Percentiles rank a stretch among this genome's conserved stretches.
Evolutionary conservation across 805 yeast species (phyloP).

Genomic region (Candida xiaguanensis): DNA sequence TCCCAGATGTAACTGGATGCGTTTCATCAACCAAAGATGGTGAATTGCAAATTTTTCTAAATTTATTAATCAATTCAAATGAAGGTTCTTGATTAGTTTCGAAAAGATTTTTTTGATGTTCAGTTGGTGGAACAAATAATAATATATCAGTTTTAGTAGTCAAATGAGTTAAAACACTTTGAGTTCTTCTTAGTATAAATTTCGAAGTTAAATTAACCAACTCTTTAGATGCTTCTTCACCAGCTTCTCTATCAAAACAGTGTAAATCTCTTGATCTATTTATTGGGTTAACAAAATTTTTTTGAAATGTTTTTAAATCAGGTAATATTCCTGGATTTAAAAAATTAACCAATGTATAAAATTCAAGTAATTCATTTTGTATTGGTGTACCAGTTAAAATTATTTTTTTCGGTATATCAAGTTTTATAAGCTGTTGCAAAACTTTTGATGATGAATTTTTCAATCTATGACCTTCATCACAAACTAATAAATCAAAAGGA

Average conservation of each 20-base stretch:
- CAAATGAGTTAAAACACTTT: conserved; percentile 53
- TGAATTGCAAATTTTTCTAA: conserved; percentile 81
- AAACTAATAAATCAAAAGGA: conserved; percentile 66
- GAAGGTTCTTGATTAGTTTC: conserved; percentile 45
- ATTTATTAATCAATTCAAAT: conserved; percentile 64
- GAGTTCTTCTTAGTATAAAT: conserved; percentile 73
- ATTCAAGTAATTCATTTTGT: conserved; percentile 86
- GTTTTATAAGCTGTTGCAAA: conserved; percentile 52
- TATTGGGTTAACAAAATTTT: conserved; percentile 67
- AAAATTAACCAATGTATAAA: conserved; percentile 75
- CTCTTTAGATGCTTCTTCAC: conserved; percentile 60
- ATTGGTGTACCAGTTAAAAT: conserved; percentile 88
- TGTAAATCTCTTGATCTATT: conserved; percentile 60
- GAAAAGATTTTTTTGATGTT: conserved; percentile 55
- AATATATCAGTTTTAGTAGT: conserved; percentile 76
- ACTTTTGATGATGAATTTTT: conserved; percentile 74
- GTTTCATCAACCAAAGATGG: conserved; percentile 45
- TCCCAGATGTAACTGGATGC: conserved; percentile 46
- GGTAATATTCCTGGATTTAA: conserved; percentile 84
- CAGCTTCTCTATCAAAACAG: conserved; percentile 52
- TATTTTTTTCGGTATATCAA: conserved; percentile 55
- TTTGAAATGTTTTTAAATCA: conserved; percentile 51
- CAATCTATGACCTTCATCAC: conserved; percentile 94
- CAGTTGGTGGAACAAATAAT: conserved; percentile 74
- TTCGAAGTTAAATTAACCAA: conserved; percentile 59